Evolutionary conservation across 176 grass and related monocot genomes (phyloP).

Genomic region (Metroxylon sagu): DNA sequence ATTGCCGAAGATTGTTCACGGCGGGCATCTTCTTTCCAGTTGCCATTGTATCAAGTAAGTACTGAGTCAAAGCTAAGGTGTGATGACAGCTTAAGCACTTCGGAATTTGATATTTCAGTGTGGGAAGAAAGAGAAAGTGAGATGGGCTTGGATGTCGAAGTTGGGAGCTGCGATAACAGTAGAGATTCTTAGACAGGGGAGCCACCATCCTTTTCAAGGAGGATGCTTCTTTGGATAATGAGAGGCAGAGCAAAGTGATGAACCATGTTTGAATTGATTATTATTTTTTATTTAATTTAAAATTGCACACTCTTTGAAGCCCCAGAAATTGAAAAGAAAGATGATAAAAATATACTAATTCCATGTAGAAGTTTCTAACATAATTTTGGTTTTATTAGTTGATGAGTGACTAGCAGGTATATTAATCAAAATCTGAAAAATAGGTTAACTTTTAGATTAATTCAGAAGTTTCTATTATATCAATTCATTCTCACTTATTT

Average conservation of each 20-base stretch:
- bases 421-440: too few species aligned
- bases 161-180: slow-evolving; percentile 7
- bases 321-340: too few species aligned
- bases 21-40: slow-evolving; percentile 70
- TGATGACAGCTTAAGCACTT: slow-evolving; percentile 45
- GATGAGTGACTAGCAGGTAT: too few species aligned
- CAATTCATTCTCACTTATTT: too few species aligned
- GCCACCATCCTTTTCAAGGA: slow-evolving; percentile 5
- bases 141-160: slow-evolving; percentile 62
- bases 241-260: slow-evolving; percentile 6
- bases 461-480: too few species aligned
- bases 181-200: background rate
- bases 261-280: slow-evolving; percentile 3
- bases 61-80: background rate
- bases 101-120: slow-evolving; percentile 7
- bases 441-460: too few species aligned
- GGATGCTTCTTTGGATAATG: slow-evolving; percentile 4
- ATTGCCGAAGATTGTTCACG: slow-evolving; percentile 26
- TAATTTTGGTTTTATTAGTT: too few species aligned
- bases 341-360: too few species aligned
- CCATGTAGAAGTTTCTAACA: too few species aligned
- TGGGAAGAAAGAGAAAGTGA: slow-evolving; percentile 41
- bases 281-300: background rate
- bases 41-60: slow-evolving; percentile 30
- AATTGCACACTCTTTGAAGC: background rate